Evolutionary conservation across 768 basidiomycete genomes (phyloP).

Genomic region (Phlegmacium glaucopus): DNA sequence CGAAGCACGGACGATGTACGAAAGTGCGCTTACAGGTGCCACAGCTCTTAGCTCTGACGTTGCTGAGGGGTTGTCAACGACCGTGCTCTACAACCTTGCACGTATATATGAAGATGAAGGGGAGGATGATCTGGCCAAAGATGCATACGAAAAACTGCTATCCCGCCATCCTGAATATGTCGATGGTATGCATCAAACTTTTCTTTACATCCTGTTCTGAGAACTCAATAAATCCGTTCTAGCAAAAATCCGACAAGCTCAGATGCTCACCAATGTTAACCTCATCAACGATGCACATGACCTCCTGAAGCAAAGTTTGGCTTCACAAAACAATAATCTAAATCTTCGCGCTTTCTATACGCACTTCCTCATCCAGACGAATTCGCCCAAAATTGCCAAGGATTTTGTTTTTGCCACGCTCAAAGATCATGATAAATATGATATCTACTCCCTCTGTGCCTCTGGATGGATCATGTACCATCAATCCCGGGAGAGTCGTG

Average conservation of each 20-base stretch:
- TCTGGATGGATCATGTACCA: constrained; percentile 85
- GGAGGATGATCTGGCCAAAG: constrained; percentile 68
- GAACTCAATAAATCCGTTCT: not conserved
- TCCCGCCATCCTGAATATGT: constrained; percentile 94
- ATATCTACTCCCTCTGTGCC: constrained; percentile 89
- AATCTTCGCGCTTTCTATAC: constrained; percentile 93
- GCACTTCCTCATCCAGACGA: constrained; percentile 83
- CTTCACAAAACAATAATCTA: constrained; percentile 71
- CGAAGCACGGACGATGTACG: constrained; percentile 65
- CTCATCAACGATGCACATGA: constrained; percentile 82
- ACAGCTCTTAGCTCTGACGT: constrained; percentile 40
- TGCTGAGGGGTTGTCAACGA: constrained; percentile 73
- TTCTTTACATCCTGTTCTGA: not conserved
- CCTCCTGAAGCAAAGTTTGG: constrained; percentile 84
- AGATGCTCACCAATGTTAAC: constrained; percentile 68
- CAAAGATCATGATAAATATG: constrained; percentile 82
- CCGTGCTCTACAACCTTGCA: constrained; percentile 88
- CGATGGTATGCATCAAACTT: constrained; percentile 60
- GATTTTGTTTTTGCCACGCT: constrained; percentile 90
- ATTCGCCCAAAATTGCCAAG: constrained; percentile 66
- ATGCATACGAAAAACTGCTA: constrained; percentile 85
- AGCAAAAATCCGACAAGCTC: constrained; percentile 94
- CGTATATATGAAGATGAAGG: constrained; percentile 87
- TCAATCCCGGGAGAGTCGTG: constrained; percentile 81
- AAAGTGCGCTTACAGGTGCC: constrained; percentile 65